Base-by-base conservation (phyloP, 2,329 filamentous ascomycete genomes). In the Ramularia endophylla region DNA sequence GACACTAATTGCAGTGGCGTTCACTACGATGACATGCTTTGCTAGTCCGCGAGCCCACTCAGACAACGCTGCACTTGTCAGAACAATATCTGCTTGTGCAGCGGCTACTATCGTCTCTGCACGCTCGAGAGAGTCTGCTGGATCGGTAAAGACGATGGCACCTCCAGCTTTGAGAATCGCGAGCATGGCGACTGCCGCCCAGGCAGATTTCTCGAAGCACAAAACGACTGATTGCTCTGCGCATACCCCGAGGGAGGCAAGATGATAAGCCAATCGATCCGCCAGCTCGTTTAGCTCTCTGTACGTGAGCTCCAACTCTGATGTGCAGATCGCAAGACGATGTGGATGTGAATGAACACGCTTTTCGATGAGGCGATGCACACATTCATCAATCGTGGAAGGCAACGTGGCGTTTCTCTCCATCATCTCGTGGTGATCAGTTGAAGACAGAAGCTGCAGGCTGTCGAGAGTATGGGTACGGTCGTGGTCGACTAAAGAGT, bases 201-300 rank as follows among this genome's bases (percentile, higher is more conserved):
- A 65, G 5, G 42, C 41, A 20, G 59, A 64, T 49, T 67, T 67
- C 33, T 66, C 63, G 30, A 66, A 65, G 38, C 63, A 63, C 2
- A 62, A 56, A 3, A 63, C 59, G 0, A 67, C 62, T 27, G 25
- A 11, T n/a, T 36, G 5, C 3, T 45, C 44, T 5, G 41, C 40
- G 5, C 27, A 22, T 6, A 52, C 29, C 11, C 46, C 43, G 9
- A 38, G 13, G 6, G 38, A 19, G n/a, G 32, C 6, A 25, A 25
- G 22, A 6, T 25, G 22, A 11, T 11, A 11, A 11, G 22, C 6
- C 6, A 25, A 11, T 6, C 22, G 6, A 6, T 6, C 11, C 6
- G 22, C 22, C 6, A 25, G 22, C 6, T 11, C 6, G 22, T 25
- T 11, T 11, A 25, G 51, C 18, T 59, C 40, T 1, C 30, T 27